phyloP scores from a whole-genome alignment of 305 asterid species.

The Fraxinus nigra region DNA sequence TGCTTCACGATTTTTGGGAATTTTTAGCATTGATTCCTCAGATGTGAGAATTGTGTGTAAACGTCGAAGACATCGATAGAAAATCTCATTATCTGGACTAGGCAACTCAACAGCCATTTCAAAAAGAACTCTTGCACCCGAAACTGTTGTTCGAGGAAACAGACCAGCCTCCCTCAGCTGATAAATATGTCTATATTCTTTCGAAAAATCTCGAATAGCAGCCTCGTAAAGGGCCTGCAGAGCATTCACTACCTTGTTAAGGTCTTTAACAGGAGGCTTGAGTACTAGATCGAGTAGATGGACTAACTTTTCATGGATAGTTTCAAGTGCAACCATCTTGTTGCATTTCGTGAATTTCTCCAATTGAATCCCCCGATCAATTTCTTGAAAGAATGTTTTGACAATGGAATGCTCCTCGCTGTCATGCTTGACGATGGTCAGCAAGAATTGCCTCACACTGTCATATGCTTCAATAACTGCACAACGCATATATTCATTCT shows the following conservation, averaged over 20 bases:
- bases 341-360: conserved; percentile 80
- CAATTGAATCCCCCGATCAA: conserved; percentile 66
- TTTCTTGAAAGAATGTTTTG: conserved; percentile 75
- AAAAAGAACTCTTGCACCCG: conserved; percentile 71
- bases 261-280: conserved; percentile 52
- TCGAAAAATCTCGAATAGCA: conserved; percentile 81
- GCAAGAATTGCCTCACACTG: conserved; percentile 64
- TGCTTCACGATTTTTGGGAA: conserved; percentile 93
- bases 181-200: conserved; percentile 59
- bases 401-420: conserved; percentile 83
- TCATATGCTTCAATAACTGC: conserved; percentile 90
- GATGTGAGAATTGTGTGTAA: conserved; percentile 84
- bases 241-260: conserved; percentile 76
- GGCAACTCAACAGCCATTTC: conserved; percentile 79
- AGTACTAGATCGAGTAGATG: conserved; percentile 68
- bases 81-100: conserved; percentile 53
- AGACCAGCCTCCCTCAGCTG: conserved; percentile 88
- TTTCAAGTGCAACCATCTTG: conserved; percentile 58
- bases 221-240: conserved; percentile 94
- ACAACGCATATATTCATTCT: conserved; percentile 83
- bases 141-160: conserved; percentile 59
- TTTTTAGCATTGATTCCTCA: conserved; percentile 80
- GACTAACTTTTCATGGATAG: conserved; percentile 70
- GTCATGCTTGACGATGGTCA: conserved; percentile 63
- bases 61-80: conserved; percentile 86